Percentiles rank a stretch among this genome's conserved stretches.
Evolutionary conservation across 768 basidiomycete species (phyloP).

Genomic region (Suillus clintonianus): DNA sequence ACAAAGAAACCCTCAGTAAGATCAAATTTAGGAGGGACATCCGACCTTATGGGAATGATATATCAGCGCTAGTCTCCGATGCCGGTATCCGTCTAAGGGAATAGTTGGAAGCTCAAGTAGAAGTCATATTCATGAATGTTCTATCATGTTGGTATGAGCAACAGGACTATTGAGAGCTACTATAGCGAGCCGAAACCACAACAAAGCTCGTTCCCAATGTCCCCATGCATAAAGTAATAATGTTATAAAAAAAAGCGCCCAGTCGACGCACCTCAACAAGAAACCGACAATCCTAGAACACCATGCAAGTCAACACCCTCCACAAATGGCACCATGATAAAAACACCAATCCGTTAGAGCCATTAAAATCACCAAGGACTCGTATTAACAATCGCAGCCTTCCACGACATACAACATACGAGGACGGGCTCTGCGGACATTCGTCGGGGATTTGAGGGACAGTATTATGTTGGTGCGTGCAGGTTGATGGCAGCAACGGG

Average conservation of each 20-base stretch:
- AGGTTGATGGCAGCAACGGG: background rate
- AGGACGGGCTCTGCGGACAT: background rate
- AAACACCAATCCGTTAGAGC: too few species aligned
- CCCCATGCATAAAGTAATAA: background rate
- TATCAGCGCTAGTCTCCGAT: background rate
- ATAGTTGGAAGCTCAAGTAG: background rate
- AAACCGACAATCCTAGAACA: background rate
- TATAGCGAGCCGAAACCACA: background rate
- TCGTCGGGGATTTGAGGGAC: background rate
- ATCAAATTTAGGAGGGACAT: background rate
- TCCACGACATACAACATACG: background rate
- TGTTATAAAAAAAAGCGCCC: background rate
- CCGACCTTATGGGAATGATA: background rate
- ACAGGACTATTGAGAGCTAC: background rate
- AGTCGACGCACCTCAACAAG: too few species aligned
- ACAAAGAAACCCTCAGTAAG: background rate
- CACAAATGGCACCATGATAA: background rate
- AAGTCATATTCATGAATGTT: background rate
- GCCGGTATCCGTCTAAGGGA: background rate
- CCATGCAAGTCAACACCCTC: background rate
- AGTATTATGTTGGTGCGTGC: background rate
- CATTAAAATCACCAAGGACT: background rate
- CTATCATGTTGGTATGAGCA: background rate
- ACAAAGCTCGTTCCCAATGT: too few species aligned
- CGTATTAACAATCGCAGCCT: background rate